phyloP scores from a whole-genome alignment of 176 grass and related monocot species.

The Dendrocalamus sinicus region DNA sequence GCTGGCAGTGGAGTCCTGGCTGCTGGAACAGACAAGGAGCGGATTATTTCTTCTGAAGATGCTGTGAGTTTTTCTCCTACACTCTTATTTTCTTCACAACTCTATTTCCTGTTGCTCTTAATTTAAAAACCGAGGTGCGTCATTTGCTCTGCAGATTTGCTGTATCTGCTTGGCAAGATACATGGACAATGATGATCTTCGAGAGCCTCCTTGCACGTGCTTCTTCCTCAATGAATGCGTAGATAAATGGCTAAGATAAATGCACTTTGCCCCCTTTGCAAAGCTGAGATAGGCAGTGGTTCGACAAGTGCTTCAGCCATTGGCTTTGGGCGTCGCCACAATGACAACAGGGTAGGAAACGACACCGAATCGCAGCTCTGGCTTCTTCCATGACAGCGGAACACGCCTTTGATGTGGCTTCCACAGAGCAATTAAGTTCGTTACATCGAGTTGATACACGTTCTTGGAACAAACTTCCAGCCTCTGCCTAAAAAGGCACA shows the following conservation, averaged over 20 bases:
- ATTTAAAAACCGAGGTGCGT: background rate
- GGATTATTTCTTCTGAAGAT: constrained; percentile 76
- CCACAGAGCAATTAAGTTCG: background rate
- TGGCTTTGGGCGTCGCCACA: constrained; percentile 61
- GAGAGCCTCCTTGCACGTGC: constrained; percentile 77
- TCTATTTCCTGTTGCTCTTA: background rate
- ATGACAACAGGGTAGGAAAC: constrained; percentile 56
- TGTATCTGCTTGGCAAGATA: constrained; percentile 91
- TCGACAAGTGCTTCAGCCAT: constrained; percentile 39
- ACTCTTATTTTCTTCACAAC: constrained; percentile 8
- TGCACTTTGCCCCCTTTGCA: constrained; percentile 87
- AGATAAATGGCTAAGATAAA: constrained; percentile 99
- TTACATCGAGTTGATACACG: too few relatives aligned
- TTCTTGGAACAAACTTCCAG: too few relatives aligned
- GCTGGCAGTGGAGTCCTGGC: constrained; percentile 67
- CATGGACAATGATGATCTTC: constrained; percentile 77
- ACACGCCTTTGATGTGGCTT: constrained; percentile 18
- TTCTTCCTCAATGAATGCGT: constrained; percentile 94
- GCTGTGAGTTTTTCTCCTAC: constrained; percentile 53
- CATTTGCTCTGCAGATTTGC: constrained; percentile 64
- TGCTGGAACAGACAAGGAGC: constrained; percentile 77
- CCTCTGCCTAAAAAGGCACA: too few relatives aligned
- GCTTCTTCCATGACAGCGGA: background rate
- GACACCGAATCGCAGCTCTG: constrained; percentile 46
- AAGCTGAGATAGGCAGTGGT: constrained; percentile 62